Evolutionary conservation across 2,329 filamentous ascomycete genomes (phyloP), one percentile per base, ranked within the genome.

Genomic region (Ophiosphaerella korrae): DNA sequence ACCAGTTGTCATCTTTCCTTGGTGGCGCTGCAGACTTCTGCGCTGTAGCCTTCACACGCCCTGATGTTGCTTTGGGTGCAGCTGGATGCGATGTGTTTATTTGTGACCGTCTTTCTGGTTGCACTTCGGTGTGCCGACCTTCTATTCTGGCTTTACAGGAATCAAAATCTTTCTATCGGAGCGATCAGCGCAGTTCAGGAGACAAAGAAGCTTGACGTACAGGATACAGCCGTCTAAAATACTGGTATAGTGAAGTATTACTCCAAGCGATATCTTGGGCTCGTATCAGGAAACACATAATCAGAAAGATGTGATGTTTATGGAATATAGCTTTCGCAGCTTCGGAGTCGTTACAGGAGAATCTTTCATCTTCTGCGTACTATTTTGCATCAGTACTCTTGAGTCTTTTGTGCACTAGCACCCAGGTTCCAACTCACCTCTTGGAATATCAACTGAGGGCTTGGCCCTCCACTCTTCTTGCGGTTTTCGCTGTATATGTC

Each of bases 401-500:
- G 6, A 7, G 26, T 9, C 11, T 42, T 18, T n/a, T 14, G 21
- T 18, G 21, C 7, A n/a, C 18, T 26, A 13, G n/a, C 21, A 23
- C 21, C 31, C 7, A 29, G 11, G 26, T 29, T 29, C 26, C 26
- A 29, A 72, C 60, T 68, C 65, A 61, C 68, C 62, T 72, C 68
- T 55, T 68, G 65, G 48, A 77, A 78, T 7, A 79, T 54, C 50
- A 75, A 63, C 21, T 67, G 60, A 5, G 75, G 68, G 16, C 60
- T 73, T 7, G 71, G 64, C 8, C 69, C 68, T 36, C 67, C 78
- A 62, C 68, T 75, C 33, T 64, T 72, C 46, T 71, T 75, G 42
- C 66, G 63, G 40, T 78, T 75, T 48, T 66, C 68, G 29, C 62
- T 70, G 61, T 88, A 87, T 8, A 82, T 77, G 45, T 85, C 82